Evolutionary conservation across 441 rosid species (phyloP).

Genomic region (Pelargonium fulgidum): DNA sequence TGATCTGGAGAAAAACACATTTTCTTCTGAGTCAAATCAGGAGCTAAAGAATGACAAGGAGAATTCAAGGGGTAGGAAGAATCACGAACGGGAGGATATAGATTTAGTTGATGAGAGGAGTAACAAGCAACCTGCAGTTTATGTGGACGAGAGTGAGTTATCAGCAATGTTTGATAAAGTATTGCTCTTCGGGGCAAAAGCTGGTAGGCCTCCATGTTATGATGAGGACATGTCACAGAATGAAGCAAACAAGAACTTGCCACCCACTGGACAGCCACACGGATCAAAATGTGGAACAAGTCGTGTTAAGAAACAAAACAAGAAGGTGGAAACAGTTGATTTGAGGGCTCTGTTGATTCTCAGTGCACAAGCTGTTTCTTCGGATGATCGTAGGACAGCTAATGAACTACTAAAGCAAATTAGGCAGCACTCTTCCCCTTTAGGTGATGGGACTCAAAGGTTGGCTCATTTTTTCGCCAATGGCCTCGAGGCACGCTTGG

Average conservation of each 20-base stretch:
- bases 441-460: constrained; percentile 66
- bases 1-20: constrained; percentile 23
- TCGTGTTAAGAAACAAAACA: constrained; percentile 26
- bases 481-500: constrained; percentile 75
- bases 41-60: constrained; percentile 25
- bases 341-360: constrained; percentile 50
- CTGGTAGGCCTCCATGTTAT: constrained; percentile 18
- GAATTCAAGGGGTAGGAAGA: constrained; percentile 37
- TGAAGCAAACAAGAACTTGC: constrained; percentile 15
- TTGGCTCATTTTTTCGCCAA: constrained; percentile 72
- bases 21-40: constrained; percentile 10
- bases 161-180: constrained; percentile 58
- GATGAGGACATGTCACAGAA: constrained; percentile 13
- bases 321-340: constrained; percentile 56
- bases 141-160: constrained; percentile 39
- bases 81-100: constrained; percentile 35
- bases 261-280: constrained; percentile 20
- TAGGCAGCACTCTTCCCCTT: constrained; percentile 50
- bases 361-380: constrained; percentile 63
- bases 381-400: constrained; percentile 52
- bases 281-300: constrained; percentile 29
- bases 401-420: constrained; percentile 53
- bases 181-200: constrained; percentile 31
- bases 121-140: constrained; percentile 44
- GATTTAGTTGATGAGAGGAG: constrained; percentile 50